Percentiles rank a stretch among this genome's conserved stretches.
These are phyloP conservation scores for Emmonsiellopsis sp. DNA, from an alignment of 2,329 filamentous ascomycete species.

Conservation along the genomic window DNA sequence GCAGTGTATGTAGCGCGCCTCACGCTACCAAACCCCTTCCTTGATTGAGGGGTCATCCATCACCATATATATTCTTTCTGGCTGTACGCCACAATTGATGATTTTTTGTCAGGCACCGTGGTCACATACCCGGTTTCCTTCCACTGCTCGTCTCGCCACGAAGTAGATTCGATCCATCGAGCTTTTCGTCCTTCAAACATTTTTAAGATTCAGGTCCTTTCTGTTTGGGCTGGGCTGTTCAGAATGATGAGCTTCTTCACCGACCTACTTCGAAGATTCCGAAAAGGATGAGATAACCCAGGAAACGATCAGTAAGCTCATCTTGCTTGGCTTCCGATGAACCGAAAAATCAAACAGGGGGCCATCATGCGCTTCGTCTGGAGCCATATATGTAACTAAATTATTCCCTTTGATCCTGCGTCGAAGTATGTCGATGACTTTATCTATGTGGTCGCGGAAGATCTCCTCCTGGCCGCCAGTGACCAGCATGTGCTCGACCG, in stretches of 20 bases:
- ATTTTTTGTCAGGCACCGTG: no score
- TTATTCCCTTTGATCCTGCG: not conserved
- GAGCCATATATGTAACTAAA: not conserved
- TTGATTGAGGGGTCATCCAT: no score
- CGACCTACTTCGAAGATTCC: not conserved
- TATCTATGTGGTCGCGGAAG: not conserved
- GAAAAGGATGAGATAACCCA: not conserved
- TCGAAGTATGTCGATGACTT: not conserved
- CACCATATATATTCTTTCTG: no score
- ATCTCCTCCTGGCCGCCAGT: not conserved
- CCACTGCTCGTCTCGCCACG: no score
- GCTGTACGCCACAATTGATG: no score
- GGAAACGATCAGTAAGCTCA: not conserved
- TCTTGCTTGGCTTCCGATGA: not conserved
- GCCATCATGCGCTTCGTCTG: not conserved
- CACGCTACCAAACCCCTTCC: no score
- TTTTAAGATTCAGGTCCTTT: no score
- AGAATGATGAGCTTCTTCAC: not conserved
- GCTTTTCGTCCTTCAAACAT: no score
- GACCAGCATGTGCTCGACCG: not conserved
- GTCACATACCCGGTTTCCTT: no score
- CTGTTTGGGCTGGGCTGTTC: no score
- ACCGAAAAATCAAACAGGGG: not conserved
- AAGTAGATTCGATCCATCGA: no score
- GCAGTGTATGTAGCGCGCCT: no score